Percentiles rank a stretch among this genome's conserved stretches.
Evolutionary conservation across 495 filamentous ascomycete species (phyloP).

Genomic region (Sphaerosporella brunnea): DNA sequence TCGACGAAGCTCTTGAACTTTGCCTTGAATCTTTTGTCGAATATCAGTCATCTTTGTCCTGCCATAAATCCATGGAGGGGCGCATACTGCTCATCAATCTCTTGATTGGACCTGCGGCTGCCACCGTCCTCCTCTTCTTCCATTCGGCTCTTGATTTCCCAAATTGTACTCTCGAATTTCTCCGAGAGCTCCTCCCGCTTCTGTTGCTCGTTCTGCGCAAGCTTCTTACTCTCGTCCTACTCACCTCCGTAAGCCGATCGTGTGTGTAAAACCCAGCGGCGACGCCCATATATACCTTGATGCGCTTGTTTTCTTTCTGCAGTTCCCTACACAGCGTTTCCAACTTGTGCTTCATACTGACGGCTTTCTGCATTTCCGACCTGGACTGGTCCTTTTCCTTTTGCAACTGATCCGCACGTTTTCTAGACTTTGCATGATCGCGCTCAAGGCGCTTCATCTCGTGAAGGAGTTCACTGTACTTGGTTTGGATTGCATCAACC

Average conservation of each 20-base stretch:
- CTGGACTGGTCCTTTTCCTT: conserved; percentile 86
- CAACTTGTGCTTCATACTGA: conserved; percentile 76
- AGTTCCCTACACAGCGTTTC: conserved; percentile 88
- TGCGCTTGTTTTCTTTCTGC: conserved; percentile 87
- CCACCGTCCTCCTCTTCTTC: conserved; percentile 43
- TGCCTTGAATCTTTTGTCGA: conserved; percentile 39
- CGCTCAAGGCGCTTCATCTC: conserved; percentile 92
- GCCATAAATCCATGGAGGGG: neutral
- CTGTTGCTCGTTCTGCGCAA: conserved; percentile 64
- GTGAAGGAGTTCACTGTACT: conserved; percentile 73
- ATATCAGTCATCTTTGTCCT: conserved; percentile 2
- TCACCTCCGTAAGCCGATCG: conserved; percentile 1
- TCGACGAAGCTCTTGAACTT: conserved; percentile 87
- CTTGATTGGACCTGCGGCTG: conserved; percentile 55
- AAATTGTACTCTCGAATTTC: conserved; percentile 53
- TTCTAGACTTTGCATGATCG: conserved; percentile 87
- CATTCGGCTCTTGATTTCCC: conserved; percentile 63
- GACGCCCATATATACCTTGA: conserved; percentile 49
- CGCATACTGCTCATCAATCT: conserved; percentile 70
- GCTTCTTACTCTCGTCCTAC: conserved; percentile 77
- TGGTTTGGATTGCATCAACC: conserved; percentile 74
- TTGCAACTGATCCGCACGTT: conserved; percentile 81
- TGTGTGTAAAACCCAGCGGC: neutral
- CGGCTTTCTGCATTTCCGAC: conserved; percentile 71
- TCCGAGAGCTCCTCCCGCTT: conserved; percentile 72